phyloP scores from a whole-genome alignment of 2,329 filamentous ascomycete genomes.

The Penicillium sp. region DNA sequence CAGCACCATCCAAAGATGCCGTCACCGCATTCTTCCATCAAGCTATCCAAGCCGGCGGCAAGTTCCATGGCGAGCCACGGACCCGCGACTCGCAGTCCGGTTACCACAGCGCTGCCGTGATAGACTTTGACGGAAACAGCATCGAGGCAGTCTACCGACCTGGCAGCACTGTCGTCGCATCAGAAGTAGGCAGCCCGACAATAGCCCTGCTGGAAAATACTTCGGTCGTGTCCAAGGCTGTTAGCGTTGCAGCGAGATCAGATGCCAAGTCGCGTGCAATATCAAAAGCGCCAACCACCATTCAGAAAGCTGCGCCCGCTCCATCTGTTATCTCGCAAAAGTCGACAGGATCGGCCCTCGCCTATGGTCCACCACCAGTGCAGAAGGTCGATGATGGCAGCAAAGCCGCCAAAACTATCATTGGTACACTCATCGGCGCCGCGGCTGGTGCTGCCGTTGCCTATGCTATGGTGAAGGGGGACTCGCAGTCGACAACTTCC shows the following conservation, averaged over 20 bases:
- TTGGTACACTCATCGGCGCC: slow-evolving; percentile 78
- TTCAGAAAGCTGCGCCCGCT: slow-evolving; percentile 27
- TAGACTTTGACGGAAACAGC: slow-evolving; percentile 82
- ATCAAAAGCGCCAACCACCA: slow-evolving; percentile 36
- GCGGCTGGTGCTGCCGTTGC: slow-evolving; percentile 78
- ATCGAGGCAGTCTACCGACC: slow-evolving; percentile 75
- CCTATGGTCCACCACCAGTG: slow-evolving; percentile 35
- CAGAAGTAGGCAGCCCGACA: slow-evolving; percentile 40
- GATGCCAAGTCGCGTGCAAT: slow-evolving; percentile 37
- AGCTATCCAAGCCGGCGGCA: slow-evolving; percentile 69
- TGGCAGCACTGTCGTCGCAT: slow-evolving; percentile 34
- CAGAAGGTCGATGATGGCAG: slow-evolving; percentile 52
- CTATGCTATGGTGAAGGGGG: slow-evolving; percentile 73
- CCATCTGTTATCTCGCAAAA: slow-evolving; percentile 33
- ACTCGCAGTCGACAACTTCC: slow-evolving; percentile 43
- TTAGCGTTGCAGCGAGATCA: slow-evolving; percentile 39
- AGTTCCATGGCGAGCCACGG: slow-evolving; percentile 63
- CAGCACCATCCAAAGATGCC: slow-evolving; percentile 67
- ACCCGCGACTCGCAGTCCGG: slow-evolving; percentile 59
- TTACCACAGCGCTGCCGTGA: slow-evolving; percentile 68
- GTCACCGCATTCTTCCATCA: slow-evolving; percentile 75
- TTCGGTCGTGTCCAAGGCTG: slow-evolving; percentile 46
- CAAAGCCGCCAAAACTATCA: slow-evolving; percentile 63
- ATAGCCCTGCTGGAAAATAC: slow-evolving; percentile 47
- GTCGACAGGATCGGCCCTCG: slow-evolving; percentile 31